Evolutionary conservation across 2,329 filamentous ascomycete genomes (phyloP).

Genomic region (Monosporascus sp.): DNA sequence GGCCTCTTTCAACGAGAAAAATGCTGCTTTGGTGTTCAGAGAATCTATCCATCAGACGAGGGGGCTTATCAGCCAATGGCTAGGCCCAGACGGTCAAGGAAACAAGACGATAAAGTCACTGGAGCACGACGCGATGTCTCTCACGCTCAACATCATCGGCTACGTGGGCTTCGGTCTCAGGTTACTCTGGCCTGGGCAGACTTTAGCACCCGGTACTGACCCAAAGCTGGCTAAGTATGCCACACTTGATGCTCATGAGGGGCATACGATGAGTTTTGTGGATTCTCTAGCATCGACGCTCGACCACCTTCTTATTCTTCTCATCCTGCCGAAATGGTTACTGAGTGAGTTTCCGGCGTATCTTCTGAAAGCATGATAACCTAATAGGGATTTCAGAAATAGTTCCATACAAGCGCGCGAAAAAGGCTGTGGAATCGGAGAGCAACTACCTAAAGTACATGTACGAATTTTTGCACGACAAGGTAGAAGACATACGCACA

Average conservation of each 20-base stretch:
- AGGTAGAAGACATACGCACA: slow-evolving; percentile 39
- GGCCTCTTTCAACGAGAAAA: slow-evolving; percentile 72
- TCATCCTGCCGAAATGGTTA: slow-evolving; percentile 55
- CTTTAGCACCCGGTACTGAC: slow-evolving; percentile 37
- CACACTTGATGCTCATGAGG: slow-evolving; percentile 39
- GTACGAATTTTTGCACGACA: slow-evolving; percentile 61
- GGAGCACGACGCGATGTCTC: slow-evolving; percentile 61
- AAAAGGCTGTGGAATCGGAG: slow-evolving; percentile 49
- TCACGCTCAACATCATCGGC: slow-evolving; percentile 53
- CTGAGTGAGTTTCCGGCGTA: slow-evolving; percentile 34
- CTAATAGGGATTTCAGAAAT: slow-evolving; percentile 24
- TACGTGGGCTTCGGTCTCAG: slow-evolving; percentile 67
- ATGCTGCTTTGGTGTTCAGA: slow-evolving; percentile 61
- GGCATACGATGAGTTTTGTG: slow-evolving; percentile 62
- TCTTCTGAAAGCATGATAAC: not conserved
- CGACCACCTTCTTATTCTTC: slow-evolving; percentile 57
- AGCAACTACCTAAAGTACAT: slow-evolving; percentile 65
- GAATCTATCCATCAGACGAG: slow-evolving; percentile 60
- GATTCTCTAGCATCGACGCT: slow-evolving; percentile 57
- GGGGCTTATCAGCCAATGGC: slow-evolving; percentile 57
- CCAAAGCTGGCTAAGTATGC: slow-evolving; percentile 43
- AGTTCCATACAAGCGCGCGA: slow-evolving; percentile 47
- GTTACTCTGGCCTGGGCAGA: slow-evolving; percentile 59
- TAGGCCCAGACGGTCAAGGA: slow-evolving; percentile 33
- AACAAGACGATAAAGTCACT: slow-evolving; percentile 49